Conservation (phyloP, 192 early-diverging fungal species). For the Funneliformis geosporum region DNA sequence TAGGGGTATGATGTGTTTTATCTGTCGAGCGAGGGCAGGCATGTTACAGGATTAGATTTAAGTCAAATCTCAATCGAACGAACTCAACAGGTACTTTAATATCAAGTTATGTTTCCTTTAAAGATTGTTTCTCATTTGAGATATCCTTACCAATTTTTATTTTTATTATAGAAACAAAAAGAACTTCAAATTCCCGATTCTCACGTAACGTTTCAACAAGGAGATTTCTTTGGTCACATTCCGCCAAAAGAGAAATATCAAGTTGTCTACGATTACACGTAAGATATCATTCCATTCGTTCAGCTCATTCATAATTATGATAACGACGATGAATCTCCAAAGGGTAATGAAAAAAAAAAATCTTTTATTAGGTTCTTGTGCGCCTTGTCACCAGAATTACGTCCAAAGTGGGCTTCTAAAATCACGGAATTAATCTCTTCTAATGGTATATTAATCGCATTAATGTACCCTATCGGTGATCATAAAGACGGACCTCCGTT, state of each 20-base stretch:
- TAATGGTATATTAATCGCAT: constrained; percentile 70
- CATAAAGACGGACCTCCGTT: constrained; percentile 77
- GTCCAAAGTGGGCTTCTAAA: constrained; percentile 64
- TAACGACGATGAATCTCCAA: constrained; percentile 19
- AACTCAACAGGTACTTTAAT: constrained; percentile 46
- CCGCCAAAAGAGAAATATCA: constrained; percentile 60
- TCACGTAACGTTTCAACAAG: constrained; percentile 54
- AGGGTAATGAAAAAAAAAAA: too few species aligned
- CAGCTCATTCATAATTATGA: not conserved
- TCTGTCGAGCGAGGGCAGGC: constrained; percentile 59
- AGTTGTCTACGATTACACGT: constrained; percentile 84
- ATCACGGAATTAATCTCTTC: constrained; percentile 64
- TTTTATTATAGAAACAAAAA: constrained; percentile 32
- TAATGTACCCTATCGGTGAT: constrained; percentile 76
- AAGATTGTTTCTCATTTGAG: not conserved
- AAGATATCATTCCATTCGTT: not conserved
- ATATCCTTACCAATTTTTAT: not conserved
- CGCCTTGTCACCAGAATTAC: constrained; percentile 65
- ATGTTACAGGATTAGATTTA: constrained; percentile 71
- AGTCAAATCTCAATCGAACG: constrained; percentile 64
- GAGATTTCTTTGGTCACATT: constrained; percentile 76
- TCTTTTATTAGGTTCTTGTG: constrained; percentile 64
- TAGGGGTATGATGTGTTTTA: constrained; percentile 76
- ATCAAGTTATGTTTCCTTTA: not conserved
- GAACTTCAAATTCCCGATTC: constrained; percentile 38